Conservation (phyloP, 2,329 filamentous ascomycete genomes). For the Mycocentrospora acerina region DNA sequence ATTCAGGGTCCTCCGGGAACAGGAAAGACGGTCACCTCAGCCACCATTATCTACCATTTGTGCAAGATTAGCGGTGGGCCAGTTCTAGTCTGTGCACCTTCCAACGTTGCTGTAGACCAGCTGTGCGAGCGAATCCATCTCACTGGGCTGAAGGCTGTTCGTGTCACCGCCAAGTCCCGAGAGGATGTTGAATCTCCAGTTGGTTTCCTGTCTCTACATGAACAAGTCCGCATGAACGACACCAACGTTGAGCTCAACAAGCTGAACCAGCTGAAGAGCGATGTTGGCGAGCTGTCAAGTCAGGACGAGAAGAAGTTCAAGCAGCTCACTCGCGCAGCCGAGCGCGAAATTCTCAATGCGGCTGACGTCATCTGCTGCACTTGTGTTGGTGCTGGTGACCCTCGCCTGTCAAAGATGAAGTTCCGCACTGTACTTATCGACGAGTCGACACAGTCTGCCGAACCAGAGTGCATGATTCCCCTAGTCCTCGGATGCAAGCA, state of each 20-base stretch:
- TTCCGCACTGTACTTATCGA: constrained; percentile 98
- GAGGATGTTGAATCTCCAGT: constrained; percentile 99
- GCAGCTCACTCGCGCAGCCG: constrained; percentile 87
- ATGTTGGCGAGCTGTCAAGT: constrained; percentile 86
- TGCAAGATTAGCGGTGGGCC: constrained; percentile 94
- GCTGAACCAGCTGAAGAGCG: constrained; percentile 87
- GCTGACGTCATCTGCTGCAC: constrained; percentile 99
- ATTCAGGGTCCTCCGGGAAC: constrained; percentile 97
- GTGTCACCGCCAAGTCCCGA: constrained; percentile 96
- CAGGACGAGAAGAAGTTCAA: constrained; percentile 99
- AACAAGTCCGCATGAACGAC: constrained; percentile 97
- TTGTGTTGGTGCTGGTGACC: constrained; percentile 95
- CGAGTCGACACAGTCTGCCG: constrained; percentile 95
- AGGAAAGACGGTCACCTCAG: constrained; percentile 97
- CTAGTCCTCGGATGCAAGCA: constrained; percentile 97
- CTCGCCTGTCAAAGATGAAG: constrained; percentile 93
- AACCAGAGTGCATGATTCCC: constrained; percentile 98
- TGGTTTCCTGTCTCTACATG: constrained; percentile 89
- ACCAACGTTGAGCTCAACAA: constrained; percentile 92
- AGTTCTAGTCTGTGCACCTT: constrained; percentile 93
- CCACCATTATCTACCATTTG: constrained; percentile 97
- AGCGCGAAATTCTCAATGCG: constrained; percentile 91
- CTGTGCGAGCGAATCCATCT: constrained; percentile 95
- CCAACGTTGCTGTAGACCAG: constrained; percentile 97
- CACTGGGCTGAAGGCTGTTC: constrained; percentile 93